Evolutionary conservation across 345 rosid genomes (phyloP).

Genomic region (Kandelia obovata): DNA sequence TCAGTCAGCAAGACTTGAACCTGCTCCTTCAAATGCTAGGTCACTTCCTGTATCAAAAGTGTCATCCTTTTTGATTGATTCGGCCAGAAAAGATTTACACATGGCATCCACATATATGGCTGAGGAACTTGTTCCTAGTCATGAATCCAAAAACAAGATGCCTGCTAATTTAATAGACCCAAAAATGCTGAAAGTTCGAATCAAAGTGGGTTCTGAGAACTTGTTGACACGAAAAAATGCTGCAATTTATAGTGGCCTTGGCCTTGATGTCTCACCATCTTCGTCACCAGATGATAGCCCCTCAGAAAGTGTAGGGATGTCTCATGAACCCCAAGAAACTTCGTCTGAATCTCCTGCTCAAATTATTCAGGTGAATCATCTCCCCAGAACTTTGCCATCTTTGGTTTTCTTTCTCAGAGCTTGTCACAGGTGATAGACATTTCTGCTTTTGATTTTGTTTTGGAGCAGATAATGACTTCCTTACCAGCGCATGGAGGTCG

Average conservation of each 20-base stretch:
- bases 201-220: slow-evolving; percentile 78
- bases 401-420: slow-evolving; percentile 9
- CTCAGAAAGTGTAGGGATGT: slow-evolving; percentile 64
- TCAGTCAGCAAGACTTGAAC: slow-evolving; percentile 43
- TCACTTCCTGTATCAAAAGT: slow-evolving; percentile 39
- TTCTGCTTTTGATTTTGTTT: slow-evolving; percentile 26
- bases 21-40: slow-evolving; percentile 28
- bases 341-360: slow-evolving; percentile 56
- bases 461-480: slow-evolving; percentile 77
- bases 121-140: slow-evolving; percentile 39
- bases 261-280: slow-evolving; percentile 71
- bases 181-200: slow-evolving; percentile 66
- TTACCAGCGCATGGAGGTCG: slow-evolving; percentile 44
- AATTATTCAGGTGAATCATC: slow-evolving; percentile 60
- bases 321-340: slow-evolving; percentile 41
- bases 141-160: slow-evolving; percentile 36
- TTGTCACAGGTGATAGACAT: slow-evolving; percentile 19
- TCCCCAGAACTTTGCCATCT: slow-evolving; percentile 23
- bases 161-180: slow-evolving; percentile 44
- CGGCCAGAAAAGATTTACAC: slow-evolving; percentile 37
- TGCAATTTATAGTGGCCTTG: slow-evolving; percentile 63
- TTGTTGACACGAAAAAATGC: slow-evolving; percentile 60
- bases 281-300: slow-evolving; percentile 66
- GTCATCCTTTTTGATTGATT: slow-evolving; percentile 31
- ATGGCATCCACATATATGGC: slow-evolving; percentile 30